Percentiles rank a stretch among this genome's conserved stretches.
phyloP scores from a whole-genome alignment of 208 protist species.

The Acanthamoeba sp. region DNA sequence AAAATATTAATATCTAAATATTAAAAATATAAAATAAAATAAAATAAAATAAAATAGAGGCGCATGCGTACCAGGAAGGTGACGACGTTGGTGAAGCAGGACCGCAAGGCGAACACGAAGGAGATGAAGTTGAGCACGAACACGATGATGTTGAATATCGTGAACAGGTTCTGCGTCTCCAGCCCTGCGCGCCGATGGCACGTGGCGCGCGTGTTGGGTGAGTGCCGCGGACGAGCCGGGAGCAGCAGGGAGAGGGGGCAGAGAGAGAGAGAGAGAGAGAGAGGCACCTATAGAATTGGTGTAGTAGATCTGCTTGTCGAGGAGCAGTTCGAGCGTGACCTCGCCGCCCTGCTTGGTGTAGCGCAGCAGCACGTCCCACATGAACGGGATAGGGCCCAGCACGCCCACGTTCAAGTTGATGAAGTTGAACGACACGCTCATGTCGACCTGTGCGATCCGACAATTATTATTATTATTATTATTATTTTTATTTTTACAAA shows the following conservation, averaged over 20 bases:
- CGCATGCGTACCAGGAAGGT: conserved; percentile 59
- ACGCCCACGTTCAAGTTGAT: conserved; percentile 57
- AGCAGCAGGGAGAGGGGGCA: not conserved
- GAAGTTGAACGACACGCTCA: conserved; percentile 60
- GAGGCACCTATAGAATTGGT: conserved; percentile 18
- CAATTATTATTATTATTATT: too few relatives aligned
- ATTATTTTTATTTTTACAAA: too few relatives aligned
- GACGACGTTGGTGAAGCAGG: conserved; percentile 61
- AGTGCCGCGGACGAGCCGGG: too few relatives aligned
- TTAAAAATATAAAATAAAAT: too few relatives aligned
- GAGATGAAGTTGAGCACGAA: conserved; percentile 61
- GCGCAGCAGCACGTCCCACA: conserved; percentile 26
- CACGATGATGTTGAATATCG: conserved; percentile 27
- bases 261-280: not conserved
- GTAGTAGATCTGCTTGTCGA: conserved; percentile 72
- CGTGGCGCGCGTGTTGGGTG: not conserved
- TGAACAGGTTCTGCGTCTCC: conserved; percentile 68
- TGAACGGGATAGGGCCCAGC: conserved; percentile 60
- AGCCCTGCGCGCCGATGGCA: conserved; percentile 15
- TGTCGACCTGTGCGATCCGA: conserved; percentile 69
- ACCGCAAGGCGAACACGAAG: not conserved
- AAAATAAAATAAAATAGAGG: too few relatives aligned
- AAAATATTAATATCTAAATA: not conserved
- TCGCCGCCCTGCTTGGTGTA: conserved; percentile 24
- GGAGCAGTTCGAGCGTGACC: not conserved